Evolutionary conservation across 176 grass and related monocot genomes (phyloP).

Genomic region (Aegilops sharonensis): DNA sequence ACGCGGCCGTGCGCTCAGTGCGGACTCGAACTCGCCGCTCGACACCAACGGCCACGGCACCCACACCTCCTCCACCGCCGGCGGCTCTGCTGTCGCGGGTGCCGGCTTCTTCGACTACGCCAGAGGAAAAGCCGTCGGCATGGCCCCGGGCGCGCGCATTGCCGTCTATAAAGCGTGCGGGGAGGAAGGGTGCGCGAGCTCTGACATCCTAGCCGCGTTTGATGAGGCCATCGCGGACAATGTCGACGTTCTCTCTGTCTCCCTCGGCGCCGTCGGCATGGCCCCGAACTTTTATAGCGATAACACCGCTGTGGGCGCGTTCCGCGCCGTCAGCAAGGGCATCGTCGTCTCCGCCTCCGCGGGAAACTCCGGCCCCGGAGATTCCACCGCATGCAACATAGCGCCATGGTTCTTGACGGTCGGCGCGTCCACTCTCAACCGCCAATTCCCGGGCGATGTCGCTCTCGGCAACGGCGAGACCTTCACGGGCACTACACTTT

Average conservation of each 20-base stretch:
- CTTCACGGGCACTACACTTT: slow-evolving; percentile 29
- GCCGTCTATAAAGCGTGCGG: slow-evolving; percentile 42
- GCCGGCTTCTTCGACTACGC: slow-evolving; percentile 32
- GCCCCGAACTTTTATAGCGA: neutral
- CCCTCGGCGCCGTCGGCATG: slow-evolving; percentile 1
- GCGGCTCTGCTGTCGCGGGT: neutral
- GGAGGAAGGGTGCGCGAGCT: slow-evolving; percentile 23
- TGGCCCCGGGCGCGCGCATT: slow-evolving; percentile 33
- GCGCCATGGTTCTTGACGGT: slow-evolving; percentile 68
- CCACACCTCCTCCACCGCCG: slow-evolving; percentile 45
- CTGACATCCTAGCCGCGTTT: slow-evolving; percentile 37
- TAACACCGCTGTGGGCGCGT: slow-evolving; percentile 32
- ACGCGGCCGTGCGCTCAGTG: neutral
- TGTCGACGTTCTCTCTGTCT: slow-evolving; percentile 39
- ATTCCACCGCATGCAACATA: slow-evolving; percentile 26
- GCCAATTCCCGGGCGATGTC: slow-evolving; percentile 32
- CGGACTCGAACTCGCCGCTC: slow-evolving; percentile 37
- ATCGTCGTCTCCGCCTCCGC: slow-evolving; percentile 37
- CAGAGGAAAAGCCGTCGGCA: slow-evolving; percentile 20
- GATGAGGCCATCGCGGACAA: slow-evolving; percentile 36
- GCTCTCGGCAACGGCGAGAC: slow-evolving; percentile 35
- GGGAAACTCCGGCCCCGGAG: slow-evolving; percentile 35
- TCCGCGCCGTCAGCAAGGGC: slow-evolving; percentile 38
- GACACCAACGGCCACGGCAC: slow-evolving; percentile 47
- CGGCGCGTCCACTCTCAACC: slow-evolving; percentile 51